Evolutionary conservation across 805 yeast species (phyloP).

Genomic region (Candida nemodendra): DNA sequence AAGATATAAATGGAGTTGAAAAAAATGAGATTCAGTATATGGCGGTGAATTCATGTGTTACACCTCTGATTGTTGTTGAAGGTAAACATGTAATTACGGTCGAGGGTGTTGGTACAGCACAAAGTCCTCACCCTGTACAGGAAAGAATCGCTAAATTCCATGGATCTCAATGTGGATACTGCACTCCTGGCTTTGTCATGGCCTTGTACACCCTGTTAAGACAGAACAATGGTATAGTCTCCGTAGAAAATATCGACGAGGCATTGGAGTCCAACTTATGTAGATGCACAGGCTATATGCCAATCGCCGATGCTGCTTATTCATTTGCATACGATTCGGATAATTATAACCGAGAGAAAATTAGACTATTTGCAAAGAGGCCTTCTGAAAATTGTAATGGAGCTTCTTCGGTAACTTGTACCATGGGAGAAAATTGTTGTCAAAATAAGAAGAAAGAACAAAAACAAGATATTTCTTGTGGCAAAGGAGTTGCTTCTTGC

Average conservation of each 20-base stretch:
- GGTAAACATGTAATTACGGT: slow-evolving; percentile 47
- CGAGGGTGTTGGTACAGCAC: slow-evolving; percentile 43
- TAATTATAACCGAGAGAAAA: slow-evolving; percentile 27
- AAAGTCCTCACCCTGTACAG: slow-evolving; percentile 45
- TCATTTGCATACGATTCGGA: slow-evolving; percentile 39
- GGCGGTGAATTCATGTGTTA: slow-evolving; percentile 48
- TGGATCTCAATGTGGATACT: slow-evolving; percentile 52
- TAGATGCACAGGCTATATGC: slow-evolving; percentile 51
- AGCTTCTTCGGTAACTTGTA: slow-evolving; percentile 21
- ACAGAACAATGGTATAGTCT: slow-evolving; percentile 35
- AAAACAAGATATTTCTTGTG: slow-evolving; percentile 6
- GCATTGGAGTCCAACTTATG: slow-evolving; percentile 49
- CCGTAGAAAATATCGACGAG: slow-evolving; percentile 40
- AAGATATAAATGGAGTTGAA: slow-evolving; percentile 7
- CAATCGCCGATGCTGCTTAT: slow-evolving; percentile 47
- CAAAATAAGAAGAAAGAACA: slow-evolving; percentile 24
- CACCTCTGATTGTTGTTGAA: slow-evolving; percentile 43
- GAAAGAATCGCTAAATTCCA: slow-evolving; percentile 48
- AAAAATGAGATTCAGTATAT: slow-evolving; percentile 30
- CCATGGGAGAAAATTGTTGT: slow-evolving; percentile 37
- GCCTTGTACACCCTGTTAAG: slow-evolving; percentile 42
- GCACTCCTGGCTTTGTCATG: slow-evolving; percentile 53
- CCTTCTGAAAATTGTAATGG: slow-evolving; percentile 7
- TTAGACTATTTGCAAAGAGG: slow-evolving; percentile 18
- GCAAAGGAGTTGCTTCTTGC: slow-evolving; percentile 25